A percentile compares a stretch with the other conserved stretches of the same genome.
phyloP scores from a whole-genome alignment of 1,284 basidiomycete species.

The Apiotrichum gracile region DNA sequence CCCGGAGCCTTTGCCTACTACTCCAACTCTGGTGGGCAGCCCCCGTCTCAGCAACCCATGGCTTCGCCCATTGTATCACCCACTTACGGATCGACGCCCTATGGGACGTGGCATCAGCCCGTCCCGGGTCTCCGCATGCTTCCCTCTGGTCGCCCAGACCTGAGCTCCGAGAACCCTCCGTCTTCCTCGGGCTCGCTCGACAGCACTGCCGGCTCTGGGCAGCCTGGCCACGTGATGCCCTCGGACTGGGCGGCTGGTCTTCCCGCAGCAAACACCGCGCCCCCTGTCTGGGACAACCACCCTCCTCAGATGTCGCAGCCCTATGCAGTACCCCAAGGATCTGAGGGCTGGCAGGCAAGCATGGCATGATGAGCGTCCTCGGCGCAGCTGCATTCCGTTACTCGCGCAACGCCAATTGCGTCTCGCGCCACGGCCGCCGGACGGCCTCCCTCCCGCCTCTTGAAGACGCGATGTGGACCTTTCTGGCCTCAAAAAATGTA shows the following conservation, averaged over 20 bases:
- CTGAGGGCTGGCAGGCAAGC: conserved; percentile 18
- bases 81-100: conserved; percentile 3
- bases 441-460: not conserved
- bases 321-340: conserved; percentile 8
- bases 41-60: conserved; percentile 6
- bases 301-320: conserved; percentile 12
- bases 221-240: conserved; percentile 3
- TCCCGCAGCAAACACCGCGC: conserved; percentile 2
- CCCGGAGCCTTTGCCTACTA: conserved; percentile 13
- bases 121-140: conserved; percentile 7
- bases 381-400: not conserved
- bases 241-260: conserved; percentile 4
- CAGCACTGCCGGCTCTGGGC: conserved; percentile 6
- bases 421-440: not conserved
- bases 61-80: conserved; percentile 16
- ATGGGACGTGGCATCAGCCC: conserved; percentile 11
- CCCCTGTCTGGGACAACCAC: conserved; percentile 13
- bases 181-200: conserved; percentile 16
- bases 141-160: conserved; percentile 5
- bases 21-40: conserved; percentile 1
- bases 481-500: not conserved
- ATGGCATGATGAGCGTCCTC: conserved; percentile 12
- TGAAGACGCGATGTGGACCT: not conserved
- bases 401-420: too few species aligned
- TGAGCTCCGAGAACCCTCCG: conserved; percentile 7